Base-by-base conservation (phyloP, 371 early-diverging fungal species). In the Funneliformis caledonium region DNA sequence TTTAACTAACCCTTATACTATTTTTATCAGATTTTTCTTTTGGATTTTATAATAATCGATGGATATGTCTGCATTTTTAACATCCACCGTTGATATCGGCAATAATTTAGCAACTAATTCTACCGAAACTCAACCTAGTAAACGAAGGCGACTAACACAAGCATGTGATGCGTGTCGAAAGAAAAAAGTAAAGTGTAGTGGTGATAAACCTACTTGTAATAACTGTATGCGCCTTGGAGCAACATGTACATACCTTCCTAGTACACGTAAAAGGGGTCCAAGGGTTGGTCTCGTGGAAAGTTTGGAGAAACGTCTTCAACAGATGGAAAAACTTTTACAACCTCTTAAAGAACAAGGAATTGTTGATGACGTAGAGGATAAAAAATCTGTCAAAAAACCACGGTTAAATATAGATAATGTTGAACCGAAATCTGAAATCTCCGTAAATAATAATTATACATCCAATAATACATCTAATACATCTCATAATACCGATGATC, bases 81-180 rank as follows among this genome's bases (percentile, higher is more conserved):
- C 56, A 19, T 5, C 56, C 56, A 19, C 16, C 19, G 7, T 56
- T 16, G 56, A 4, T 56, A 56, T 19, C 16, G 56, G 16, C 37
- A 37, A 37, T 56, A 56, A 56, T 56, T 56, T 56, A 1, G 56
- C 16, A 56, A 37, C 1, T 37, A 37, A 37, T 37, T 19, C 56
- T 19, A 7, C 56, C 16, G 56, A 56, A 56, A 7, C 16, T 16
- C 56, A 56, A 56, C 2, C 82, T 22, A 72, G 82, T 52, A 93
- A 93, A 81, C 87, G 94, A 60, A 90, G 91, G 81, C 85, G 95
- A 72, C 90, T 92, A 2, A 94, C 93, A 1, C 94, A 94, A 85
- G 96, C 96, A 10, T 96, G 96, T 82, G 92, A 93, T 75, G 84
- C 88, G 9, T 96, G 96, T 85, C 86, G 92, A 80, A 93, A 93